Evolutionary conservation across 768 basidiomycete genomes (phyloP).

Genomic region (Clavulina sp.): DNA sequence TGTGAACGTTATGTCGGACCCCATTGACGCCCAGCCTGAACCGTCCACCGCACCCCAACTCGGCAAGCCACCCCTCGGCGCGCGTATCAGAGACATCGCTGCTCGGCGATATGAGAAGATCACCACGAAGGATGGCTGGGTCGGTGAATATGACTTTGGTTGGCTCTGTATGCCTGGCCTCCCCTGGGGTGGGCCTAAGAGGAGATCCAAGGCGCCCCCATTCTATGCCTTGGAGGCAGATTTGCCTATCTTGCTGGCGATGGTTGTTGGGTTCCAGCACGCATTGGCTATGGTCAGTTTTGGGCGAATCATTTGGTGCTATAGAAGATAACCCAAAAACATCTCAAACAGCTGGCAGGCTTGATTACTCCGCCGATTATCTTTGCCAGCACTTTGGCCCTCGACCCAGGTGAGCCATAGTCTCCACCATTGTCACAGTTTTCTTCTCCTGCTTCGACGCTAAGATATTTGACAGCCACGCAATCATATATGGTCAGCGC

Average conservation of each 20-base stretch:
- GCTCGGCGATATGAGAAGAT: no score
- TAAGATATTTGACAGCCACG: no score
- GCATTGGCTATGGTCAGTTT: conserved; percentile 56
- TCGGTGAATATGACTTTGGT: conserved; percentile 69
- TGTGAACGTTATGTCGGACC: no score
- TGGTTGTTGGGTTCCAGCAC: conserved; percentile 38
- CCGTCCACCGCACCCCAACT: no score
- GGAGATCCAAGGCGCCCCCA: conserved; percentile 29
- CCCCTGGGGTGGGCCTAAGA: conserved; percentile 30
- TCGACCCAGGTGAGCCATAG: conserved; percentile 34
- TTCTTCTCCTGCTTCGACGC: no score
- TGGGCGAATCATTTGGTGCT: no score
- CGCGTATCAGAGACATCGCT: no score
- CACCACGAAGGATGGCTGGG: conserved; percentile 47
- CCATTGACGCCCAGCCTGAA: no score
- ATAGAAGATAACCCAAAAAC: no score
- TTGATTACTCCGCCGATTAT: conserved; percentile 53
- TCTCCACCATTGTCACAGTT: no score
- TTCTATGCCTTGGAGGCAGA: conserved; percentile 62
- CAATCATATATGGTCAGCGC: conserved; percentile 57
- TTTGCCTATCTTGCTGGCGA: conserved; percentile 53
- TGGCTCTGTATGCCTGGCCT: conserved; percentile 54
- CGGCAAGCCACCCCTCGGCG: no score
- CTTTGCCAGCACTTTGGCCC: conserved; percentile 6
- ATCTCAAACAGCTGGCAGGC: conserved; percentile 60